These are phyloP conservation scores for Podaxis sp. DNA, from an alignment of 768 basidiomycete species.

Conservation along the genomic window DNA sequence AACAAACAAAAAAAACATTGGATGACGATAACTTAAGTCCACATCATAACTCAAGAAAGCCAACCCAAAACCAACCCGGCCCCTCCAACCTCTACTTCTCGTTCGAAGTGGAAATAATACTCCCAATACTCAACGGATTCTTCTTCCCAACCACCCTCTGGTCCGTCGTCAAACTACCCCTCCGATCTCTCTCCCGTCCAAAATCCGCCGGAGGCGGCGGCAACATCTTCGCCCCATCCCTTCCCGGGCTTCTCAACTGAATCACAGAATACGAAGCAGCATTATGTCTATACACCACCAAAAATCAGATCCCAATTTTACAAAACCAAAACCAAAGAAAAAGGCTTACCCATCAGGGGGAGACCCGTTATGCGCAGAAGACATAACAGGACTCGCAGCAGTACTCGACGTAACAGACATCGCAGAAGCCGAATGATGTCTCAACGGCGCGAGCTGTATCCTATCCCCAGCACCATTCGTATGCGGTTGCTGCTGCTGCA, in stretches of 20 bases:
- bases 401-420: slow-evolving; percentile 8
- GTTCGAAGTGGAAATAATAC: slow-evolving; percentile 57
- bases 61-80: neutral
- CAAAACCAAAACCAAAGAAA: neutral
- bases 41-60: too few relatives aligned
- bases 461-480: slow-evolving; percentile 30
- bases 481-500: neutral
- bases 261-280: slow-evolving; percentile 26
- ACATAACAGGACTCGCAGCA: slow-evolving; percentile 17
- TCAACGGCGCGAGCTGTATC: slow-evolving; percentile 59
- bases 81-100: slow-evolving; percentile 23
- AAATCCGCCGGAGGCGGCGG: slow-evolving; percentile 19
- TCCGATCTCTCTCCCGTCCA: slow-evolving; percentile 21
- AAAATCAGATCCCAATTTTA: neutral
- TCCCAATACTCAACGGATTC: slow-evolving; percentile 68
- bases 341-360: slow-evolving; percentile 8
- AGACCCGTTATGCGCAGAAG: slow-evolving; percentile 12
- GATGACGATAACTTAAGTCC: too few relatives aligned
- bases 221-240: slow-evolving; percentile 24
- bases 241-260: slow-evolving; percentile 35
- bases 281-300: neutral
- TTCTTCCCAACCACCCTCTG: slow-evolving; percentile 43
- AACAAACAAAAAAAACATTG: too few relatives aligned
- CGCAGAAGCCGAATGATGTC: slow-evolving; percentile 22
- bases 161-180: slow-evolving; percentile 16